Conservation (phyloP, 768 basidiomycete genomes). For the Tulasnella sp. region DNA sequence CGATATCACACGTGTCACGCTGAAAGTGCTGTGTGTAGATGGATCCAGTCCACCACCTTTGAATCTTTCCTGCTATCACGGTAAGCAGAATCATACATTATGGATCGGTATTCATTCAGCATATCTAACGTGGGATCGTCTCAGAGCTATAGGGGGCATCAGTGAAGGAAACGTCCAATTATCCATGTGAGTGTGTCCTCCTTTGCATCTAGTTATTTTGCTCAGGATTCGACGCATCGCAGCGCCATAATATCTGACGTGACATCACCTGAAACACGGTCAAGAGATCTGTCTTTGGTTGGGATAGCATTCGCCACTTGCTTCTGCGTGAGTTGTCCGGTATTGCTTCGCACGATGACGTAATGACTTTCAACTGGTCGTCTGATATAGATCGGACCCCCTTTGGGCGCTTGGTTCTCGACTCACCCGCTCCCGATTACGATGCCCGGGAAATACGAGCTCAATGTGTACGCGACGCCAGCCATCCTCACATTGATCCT, state of each 20-base stretch:
- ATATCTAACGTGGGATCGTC: too few species aligned
- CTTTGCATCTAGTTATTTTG: background rate
- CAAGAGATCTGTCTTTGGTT: slow-evolving; percentile 78
- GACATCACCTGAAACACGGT: slow-evolving; percentile 65
- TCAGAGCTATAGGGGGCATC: slow-evolving; percentile 67
- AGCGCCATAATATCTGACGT: slow-evolving; percentile 93
- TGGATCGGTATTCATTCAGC: too few species aligned
- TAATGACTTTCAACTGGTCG: background rate
- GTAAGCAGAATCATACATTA: too few species aligned
- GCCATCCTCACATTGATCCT: slow-evolving; percentile 72
- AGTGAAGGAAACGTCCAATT: slow-evolving; percentile 98
- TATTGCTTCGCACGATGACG: background rate
- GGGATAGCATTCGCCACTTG: slow-evolving; percentile 96
- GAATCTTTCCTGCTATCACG: slow-evolving; percentile 83
- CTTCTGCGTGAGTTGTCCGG: slow-evolving; percentile 49
- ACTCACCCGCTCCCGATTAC: slow-evolving; percentile 63
- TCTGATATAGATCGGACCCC: slow-evolving; percentile 54
- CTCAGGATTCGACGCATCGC: slow-evolving; percentile 9
- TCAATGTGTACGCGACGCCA: slow-evolving; percentile 89
- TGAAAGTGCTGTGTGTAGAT: slow-evolving; percentile 35
- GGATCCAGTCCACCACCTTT: slow-evolving; percentile 85
- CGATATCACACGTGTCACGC: background rate
- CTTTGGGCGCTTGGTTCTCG: slow-evolving; percentile 92
- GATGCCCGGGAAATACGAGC: slow-evolving; percentile 35
- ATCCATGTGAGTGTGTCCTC: slow-evolving; percentile 56